Conservation (phyloP, 139 green algal species). For the Chlorella ohadii region DNA sequence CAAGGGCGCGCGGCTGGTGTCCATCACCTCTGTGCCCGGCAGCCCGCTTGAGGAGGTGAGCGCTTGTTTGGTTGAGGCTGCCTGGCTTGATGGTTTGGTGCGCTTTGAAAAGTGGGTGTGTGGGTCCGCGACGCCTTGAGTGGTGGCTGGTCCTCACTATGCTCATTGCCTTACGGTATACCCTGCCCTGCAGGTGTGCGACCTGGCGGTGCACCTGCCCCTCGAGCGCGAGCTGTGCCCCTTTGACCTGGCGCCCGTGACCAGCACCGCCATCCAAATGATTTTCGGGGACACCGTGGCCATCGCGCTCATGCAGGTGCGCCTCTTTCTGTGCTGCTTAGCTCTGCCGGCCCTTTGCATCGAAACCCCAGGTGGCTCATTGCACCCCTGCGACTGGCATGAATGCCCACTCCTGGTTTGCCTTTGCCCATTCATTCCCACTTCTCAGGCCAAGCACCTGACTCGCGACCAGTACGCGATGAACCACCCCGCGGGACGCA, state of each 20-base stretch:
- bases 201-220: conserved; percentile 64
- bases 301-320: conserved; percentile 69
- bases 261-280: conserved; percentile 71
- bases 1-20: conserved; percentile 68
- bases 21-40: conserved; percentile 46
- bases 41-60: conserved; percentile 49
- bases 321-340: neutral
- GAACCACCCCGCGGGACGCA: conserved; percentile 71
- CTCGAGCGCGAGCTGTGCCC: conserved; percentile 74
- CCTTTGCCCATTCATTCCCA: too few species aligned
- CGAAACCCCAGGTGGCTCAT: too few species aligned
- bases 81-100: too few species aligned
- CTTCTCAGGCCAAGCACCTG: conserved; percentile 58
- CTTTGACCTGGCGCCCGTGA: conserved; percentile 73
- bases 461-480: conserved; percentile 68
- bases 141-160: too few species aligned
- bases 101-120: too few species aligned
- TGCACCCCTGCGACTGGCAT: too few species aligned
- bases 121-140: too few species aligned
- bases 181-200: conserved; percentile 20
- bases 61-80: too few species aligned
- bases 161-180: too few species aligned
- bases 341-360: too few species aligned
- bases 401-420: too few species aligned
- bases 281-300: conserved; percentile 75